Evolutionary conservation across 2,329 filamentous ascomycete species (phyloP).

Genomic region (Cladophialophora carrionii): DNA sequence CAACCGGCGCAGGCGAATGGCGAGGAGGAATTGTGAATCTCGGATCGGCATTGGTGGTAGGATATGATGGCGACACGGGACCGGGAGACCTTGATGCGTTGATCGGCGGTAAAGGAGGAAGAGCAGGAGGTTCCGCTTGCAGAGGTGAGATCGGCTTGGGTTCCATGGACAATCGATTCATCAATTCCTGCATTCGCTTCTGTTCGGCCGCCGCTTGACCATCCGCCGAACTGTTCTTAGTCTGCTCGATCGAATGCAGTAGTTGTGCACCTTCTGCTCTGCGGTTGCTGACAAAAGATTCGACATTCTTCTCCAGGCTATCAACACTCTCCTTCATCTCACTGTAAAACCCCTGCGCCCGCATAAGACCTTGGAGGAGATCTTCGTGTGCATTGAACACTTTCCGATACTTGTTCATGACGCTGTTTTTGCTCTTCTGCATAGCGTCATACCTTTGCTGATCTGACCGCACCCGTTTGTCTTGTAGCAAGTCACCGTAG

Average conservation of each 20-base stretch:
- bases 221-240: slow-evolving; percentile 64
- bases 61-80: slow-evolving; percentile 33
- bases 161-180: slow-evolving; percentile 94
- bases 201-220: slow-evolving; percentile 77
- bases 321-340: slow-evolving; percentile 96
- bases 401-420: slow-evolving; percentile 85
- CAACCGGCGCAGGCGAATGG: slow-evolving; percentile 36
- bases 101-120: slow-evolving; percentile 43
- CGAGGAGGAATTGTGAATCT: slow-evolving; percentile 39
- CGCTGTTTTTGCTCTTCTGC: slow-evolving; percentile 76
- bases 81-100: slow-evolving; percentile 29
- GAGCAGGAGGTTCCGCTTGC: slow-evolving; percentile 49
- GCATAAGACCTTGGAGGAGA: slow-evolving; percentile 78
- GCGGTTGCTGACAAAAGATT: slow-evolving; percentile 94
- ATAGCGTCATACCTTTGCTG: slow-evolving; percentile 93
- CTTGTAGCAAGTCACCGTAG: slow-evolving; percentile 86
- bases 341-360: slow-evolving; percentile 89
- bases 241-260: slow-evolving; percentile 82
- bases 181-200: slow-evolving; percentile 81
- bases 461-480: slow-evolving; percentile 89
- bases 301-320: slow-evolving; percentile 91
- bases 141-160: slow-evolving; percentile 51
- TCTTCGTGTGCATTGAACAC: slow-evolving; percentile 92
- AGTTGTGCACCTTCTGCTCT: slow-evolving; percentile 88
- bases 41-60: slow-evolving; percentile 37